Evolutionary conservation across 1,284 basidiomycete genomes (phyloP).

Genomic region (Hemileia vastatrix): DNA sequence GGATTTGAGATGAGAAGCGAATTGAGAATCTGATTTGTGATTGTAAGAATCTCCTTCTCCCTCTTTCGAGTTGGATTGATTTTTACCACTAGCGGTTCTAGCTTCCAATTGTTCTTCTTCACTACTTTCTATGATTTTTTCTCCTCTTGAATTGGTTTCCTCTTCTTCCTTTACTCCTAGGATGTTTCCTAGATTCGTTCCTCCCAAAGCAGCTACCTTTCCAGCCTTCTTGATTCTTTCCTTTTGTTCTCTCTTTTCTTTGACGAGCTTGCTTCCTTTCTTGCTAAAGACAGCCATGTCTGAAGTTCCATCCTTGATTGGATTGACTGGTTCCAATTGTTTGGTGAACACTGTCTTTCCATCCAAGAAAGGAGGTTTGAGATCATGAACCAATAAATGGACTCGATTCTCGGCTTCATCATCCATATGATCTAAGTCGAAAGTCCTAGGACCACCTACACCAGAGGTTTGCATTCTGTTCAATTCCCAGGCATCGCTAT

Average conservation of each 20-base stretch:
- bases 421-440: conserved; percentile 68
- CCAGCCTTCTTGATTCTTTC: conserved; percentile 91
- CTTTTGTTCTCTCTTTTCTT: conserved; percentile 88
- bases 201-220: conserved; percentile 81
- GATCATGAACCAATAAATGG: conserved; percentile 90
- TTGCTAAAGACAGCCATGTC: conserved; percentile 92
- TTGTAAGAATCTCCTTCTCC: conserved; percentile 57
- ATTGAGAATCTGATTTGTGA: conserved; percentile 90
- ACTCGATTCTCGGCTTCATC: conserved; percentile 90
- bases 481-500: conserved; percentile 95
- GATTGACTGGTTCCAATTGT: conserved; percentile 93
- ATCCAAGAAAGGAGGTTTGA: conserved; percentile 95
- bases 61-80: conserved; percentile 52
- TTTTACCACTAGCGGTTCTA: conserved; percentile 46
- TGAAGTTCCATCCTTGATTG: conserved; percentile 80
- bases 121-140: conserved; percentile 25
- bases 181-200: conserved; percentile 86
- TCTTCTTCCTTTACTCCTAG: conserved; percentile 96
- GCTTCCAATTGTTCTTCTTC: conserved; percentile 32
- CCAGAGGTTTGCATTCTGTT: conserved; percentile 94
- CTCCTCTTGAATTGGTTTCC: conserved; percentile 51
- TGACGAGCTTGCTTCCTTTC: conserved; percentile 83
- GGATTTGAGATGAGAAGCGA: conserved; percentile 70
- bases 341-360: conserved; percentile 91
- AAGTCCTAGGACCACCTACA: conserved; percentile 64